These are phyloP conservation scores for Puccinia horiana DNA, from an alignment of 1,284 basidiomycete species.

Conservation along the genomic window DNA sequence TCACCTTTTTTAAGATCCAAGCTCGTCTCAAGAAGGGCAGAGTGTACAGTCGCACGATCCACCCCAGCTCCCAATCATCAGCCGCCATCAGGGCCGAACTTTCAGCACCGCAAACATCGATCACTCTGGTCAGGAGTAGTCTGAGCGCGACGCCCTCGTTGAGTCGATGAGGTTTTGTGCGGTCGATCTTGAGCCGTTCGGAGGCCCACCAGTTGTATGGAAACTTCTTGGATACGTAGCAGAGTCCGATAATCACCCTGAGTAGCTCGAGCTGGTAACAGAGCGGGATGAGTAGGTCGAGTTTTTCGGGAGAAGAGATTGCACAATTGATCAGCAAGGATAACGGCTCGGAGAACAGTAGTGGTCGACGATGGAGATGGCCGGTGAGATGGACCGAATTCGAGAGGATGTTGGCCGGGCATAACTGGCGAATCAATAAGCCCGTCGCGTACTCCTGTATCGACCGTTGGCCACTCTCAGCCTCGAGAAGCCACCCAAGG, in stretches of 20 bases:
- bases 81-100: conserved; percentile 28
- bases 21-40: conserved; percentile 89
- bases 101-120: conserved; percentile 41
- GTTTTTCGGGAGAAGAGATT: conserved; percentile 79
- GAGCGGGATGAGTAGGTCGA: conserved; percentile 78
- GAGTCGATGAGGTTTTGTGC: conserved; percentile 9
- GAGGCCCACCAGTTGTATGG: conserved; percentile 37
- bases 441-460: conserved; percentile 62
- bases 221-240: conserved; percentile 6
- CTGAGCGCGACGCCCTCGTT: conserved; percentile 15
- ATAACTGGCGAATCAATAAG: conserved; percentile 70
- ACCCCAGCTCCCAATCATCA: conserved; percentile 41
- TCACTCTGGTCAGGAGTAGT: conserved; percentile 4
- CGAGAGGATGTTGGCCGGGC: conserved; percentile 65
- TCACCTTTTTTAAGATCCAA: conserved; percentile 70
- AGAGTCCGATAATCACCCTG: conserved; percentile 74
- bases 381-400: conserved; percentile 3
- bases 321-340: conserved; percentile 83
- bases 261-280: conserved; percentile 86
- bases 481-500: conserved; percentile 66
- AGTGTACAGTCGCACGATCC: conserved; percentile 43
- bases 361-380: conserved; percentile 60
- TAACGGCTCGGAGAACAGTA: conserved; percentile 79
- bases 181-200: conserved; percentile 5
- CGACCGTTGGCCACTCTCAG: conserved; percentile 45